A percentile compares a stretch with the other conserved stretches of the same genome.
These are phyloP conservation scores for Chlorophyllum brunneum DNA, from an alignment of 768 basidiomycete species.

Conservation along the genomic window DNA sequence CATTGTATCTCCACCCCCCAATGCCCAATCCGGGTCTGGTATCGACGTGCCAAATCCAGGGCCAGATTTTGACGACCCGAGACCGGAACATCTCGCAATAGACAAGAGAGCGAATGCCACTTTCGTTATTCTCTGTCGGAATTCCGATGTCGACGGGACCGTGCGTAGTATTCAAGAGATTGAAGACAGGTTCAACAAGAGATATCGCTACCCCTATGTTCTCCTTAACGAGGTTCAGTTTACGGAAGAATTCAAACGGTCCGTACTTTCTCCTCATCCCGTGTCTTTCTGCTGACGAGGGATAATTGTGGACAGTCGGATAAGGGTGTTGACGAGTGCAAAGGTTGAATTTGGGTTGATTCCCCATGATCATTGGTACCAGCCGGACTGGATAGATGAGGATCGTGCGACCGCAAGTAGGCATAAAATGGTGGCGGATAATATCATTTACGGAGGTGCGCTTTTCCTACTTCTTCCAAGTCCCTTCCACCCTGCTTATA, in stretches of 20 bases:
- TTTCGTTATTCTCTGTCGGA: constrained; percentile 57
- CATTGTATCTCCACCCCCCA: background rate
- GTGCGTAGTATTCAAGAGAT: constrained; percentile 68
- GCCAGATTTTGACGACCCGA: background rate
- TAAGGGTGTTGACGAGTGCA: constrained; percentile 24
- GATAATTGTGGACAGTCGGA: constrained; percentile 20
- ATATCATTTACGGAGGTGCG: constrained; percentile 38
- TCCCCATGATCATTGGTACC: constrained; percentile 64
- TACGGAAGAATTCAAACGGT: constrained; percentile 70
- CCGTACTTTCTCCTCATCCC: constrained; percentile 17
- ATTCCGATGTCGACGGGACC: constrained; percentile 59
- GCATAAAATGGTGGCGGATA: constrained; percentile 53
- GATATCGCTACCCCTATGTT: constrained; percentile 77
- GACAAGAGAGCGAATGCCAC: constrained; percentile 35
- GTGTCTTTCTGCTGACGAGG: background rate
- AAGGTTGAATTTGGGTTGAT: constrained; percentile 54
- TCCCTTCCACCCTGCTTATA: background rate
- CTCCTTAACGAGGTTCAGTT: constrained; percentile 84
- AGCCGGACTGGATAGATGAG: constrained; percentile 75
- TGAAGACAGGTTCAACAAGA: constrained; percentile 81
- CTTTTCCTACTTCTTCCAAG: background rate
- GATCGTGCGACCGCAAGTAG: constrained; percentile 52
- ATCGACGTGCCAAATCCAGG: background rate
- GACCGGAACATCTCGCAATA: constrained; percentile 11
- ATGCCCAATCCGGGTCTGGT: background rate